Conservation (phyloP, 257 asterid species). For the Nicotiana tomentosiformis region DNA sequence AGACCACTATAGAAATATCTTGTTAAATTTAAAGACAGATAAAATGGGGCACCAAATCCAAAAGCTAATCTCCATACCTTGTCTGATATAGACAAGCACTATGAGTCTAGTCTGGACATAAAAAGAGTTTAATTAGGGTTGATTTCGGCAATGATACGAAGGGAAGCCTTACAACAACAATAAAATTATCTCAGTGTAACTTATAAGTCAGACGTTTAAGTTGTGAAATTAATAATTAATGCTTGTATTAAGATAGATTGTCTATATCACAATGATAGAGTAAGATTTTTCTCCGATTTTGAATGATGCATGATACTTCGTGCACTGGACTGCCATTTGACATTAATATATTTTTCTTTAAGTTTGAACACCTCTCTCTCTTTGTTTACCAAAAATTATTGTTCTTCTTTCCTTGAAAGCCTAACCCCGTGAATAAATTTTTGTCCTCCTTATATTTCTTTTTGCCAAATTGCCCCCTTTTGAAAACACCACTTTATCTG, state of each 20-base stretch:
- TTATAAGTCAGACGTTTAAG: accelerated
- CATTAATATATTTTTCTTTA: neutral
- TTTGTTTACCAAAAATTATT: slow-evolving; percentile 4
- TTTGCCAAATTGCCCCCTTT: neutral
- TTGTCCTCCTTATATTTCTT: neutral
- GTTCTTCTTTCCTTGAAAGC: slow-evolving; percentile 5
- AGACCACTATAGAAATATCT: neutral
- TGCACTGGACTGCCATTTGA: accelerated
- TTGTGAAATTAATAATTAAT: too few species aligned
- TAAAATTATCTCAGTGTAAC: too few species aligned
- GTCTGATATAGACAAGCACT: slow-evolving; percentile 9
- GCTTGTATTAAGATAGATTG: too few species aligned
- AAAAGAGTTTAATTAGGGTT: neutral
- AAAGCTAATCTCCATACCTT: neutral
- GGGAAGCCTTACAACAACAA: too few species aligned
- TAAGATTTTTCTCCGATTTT: accelerated
- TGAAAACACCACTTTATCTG: neutral
- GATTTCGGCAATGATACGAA: neutral
- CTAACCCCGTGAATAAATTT: slow-evolving; percentile 11
- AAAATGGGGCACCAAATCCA: slow-evolving; percentile 3
- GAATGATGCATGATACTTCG: too few species aligned
- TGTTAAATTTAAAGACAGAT: neutral
- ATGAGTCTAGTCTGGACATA: neutral
- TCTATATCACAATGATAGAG: too few species aligned
- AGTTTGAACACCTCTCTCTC: neutral